These are phyloP conservation scores for Neurospora cerealis DNA, from an alignment of 495 filamentous ascomycete genomes.

Conservation along the genomic window DNA sequence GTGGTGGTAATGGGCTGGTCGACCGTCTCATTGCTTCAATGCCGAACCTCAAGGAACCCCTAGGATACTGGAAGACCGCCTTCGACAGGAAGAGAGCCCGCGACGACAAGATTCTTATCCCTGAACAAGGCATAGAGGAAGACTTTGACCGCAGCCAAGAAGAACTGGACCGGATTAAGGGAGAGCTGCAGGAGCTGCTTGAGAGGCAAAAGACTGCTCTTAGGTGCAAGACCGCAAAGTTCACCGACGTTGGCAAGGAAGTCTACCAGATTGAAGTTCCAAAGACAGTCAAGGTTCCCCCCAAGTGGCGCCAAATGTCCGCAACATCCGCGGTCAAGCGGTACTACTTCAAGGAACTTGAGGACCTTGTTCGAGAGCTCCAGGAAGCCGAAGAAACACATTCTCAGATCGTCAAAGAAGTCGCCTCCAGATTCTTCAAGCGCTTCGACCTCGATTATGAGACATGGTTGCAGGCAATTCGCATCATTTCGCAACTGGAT, in stretches of 20 bases:
- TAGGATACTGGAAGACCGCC: slow-evolving; percentile 82
- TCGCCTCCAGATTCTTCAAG: slow-evolving; percentile 71
- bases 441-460: slow-evolving; percentile 82
- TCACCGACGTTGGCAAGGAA: slow-evolving; percentile 88
- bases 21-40: slow-evolving; percentile 72
- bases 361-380: slow-evolving; percentile 67
- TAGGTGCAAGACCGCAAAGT: slow-evolving; percentile 58
- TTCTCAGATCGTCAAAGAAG: slow-evolving; percentile 81
- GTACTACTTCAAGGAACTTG: slow-evolving; percentile 84
- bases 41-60: slow-evolving; percentile 66
- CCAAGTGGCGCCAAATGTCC: slow-evolving; percentile 92
- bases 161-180: slow-evolving; percentile 58
- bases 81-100: slow-evolving; percentile 80
- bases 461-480: slow-evolving; percentile 80
- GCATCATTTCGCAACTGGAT: slow-evolving; percentile 83
- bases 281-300: slow-evolving; percentile 75
- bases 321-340: slow-evolving; percentile 83
- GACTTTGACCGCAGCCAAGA: slow-evolving; percentile 88
- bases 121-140: slow-evolving; percentile 79
- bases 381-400: slow-evolving; percentile 95
- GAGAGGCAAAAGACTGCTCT: slow-evolving; percentile 60
- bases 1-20: slow-evolving; percentile 67
- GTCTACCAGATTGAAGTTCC: slow-evolving; percentile 94
- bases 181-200: slow-evolving; percentile 60
- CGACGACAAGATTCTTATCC: slow-evolving; percentile 63